Percentiles rank a stretch among this genome's conserved stretches.
Evolutionary conservation across 345 rosid species (phyloP).

Genomic region (Anacardium occidentale): DNA sequence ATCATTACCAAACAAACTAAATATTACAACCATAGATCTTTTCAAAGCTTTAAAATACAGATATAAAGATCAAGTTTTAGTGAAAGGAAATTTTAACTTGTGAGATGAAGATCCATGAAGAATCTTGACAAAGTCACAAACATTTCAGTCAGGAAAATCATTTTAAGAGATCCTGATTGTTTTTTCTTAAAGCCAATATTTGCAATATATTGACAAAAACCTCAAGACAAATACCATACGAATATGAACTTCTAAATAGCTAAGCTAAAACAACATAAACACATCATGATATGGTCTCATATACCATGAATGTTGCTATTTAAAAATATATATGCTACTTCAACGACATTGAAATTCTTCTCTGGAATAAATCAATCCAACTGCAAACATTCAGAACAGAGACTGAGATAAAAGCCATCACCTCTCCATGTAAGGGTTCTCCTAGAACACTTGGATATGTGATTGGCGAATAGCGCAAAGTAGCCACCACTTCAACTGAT

Average conservation of each 20-base stretch:
- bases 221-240: not conserved
- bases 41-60: not conserved
- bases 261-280: not conserved
- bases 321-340: not conserved
- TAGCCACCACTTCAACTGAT: constrained; percentile 67
- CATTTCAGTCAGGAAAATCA: not conserved
- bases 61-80: constrained; percentile 2
- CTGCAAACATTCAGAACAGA: not conserved
- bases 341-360: not conserved
- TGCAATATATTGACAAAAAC: not conserved
- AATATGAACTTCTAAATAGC: not conserved
- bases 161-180: not conserved
- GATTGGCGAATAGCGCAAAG: constrained; percentile 83
- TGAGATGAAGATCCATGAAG: not conserved
- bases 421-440: constrained; percentile 98
- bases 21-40: not conserved
- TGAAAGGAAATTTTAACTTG: too few relatives aligned
- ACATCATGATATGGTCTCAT: not conserved
- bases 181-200: not conserved
- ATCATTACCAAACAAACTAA: not conserved
- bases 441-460: constrained; percentile 98
- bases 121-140: constrained; percentile 1
- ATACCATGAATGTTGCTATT: not conserved
- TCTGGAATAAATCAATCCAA: not conserved
- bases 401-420: constrained; percentile 29